Conservation (phyloP, 805 yeast species). For the Cyberlindnera euphorbiiphila region DNA sequence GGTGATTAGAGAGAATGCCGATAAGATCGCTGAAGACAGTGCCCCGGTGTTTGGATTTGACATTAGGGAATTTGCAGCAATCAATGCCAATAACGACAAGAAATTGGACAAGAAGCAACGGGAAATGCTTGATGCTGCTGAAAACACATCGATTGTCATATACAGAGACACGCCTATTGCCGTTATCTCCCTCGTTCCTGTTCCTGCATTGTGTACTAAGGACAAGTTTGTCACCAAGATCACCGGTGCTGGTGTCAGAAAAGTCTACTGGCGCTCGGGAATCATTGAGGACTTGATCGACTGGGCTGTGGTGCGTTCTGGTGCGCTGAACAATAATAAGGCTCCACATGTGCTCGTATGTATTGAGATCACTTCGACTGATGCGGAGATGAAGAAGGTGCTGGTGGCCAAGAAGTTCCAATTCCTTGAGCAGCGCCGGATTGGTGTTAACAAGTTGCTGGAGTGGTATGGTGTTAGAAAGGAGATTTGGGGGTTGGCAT, state of each 20-base stretch:
- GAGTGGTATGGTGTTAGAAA: conserved; percentile 17
- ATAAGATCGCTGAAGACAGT: conserved; percentile 35
- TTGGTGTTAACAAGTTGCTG: conserved; percentile 15
- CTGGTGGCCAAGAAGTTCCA: conserved; percentile 43
- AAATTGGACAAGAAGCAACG: conserved; percentile 21
- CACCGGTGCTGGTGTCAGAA: conserved; percentile 58
- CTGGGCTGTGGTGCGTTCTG: conserved; percentile 52
- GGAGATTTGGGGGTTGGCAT: conserved; percentile 26
- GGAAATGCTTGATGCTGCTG: conserved; percentile 34
- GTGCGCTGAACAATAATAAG: conserved; percentile 34
- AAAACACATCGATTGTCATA: conserved; percentile 50
- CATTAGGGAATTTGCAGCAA: conserved; percentile 42
- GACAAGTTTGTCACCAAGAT: conserved; percentile 47
- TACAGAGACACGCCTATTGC: conserved; percentile 77
- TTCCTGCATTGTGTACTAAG: conserved; percentile 38
- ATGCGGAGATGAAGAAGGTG: conserved; percentile 35
- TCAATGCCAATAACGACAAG: conserved; percentile 22
- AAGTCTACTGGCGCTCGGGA: conserved; percentile 62
- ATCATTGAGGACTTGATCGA: conserved; percentile 59
- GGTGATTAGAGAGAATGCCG: conserved; percentile 41
- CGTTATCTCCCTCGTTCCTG: conserved; percentile 42
- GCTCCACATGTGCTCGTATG: conserved; percentile 35
- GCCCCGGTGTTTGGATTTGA: conserved; percentile 47
- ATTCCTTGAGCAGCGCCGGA: conserved; percentile 26
- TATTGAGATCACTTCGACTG: conserved; percentile 52